phyloP scores from a whole-genome alignment of 441 rosid species.

The Adansonia madagascariensis region DNA sequence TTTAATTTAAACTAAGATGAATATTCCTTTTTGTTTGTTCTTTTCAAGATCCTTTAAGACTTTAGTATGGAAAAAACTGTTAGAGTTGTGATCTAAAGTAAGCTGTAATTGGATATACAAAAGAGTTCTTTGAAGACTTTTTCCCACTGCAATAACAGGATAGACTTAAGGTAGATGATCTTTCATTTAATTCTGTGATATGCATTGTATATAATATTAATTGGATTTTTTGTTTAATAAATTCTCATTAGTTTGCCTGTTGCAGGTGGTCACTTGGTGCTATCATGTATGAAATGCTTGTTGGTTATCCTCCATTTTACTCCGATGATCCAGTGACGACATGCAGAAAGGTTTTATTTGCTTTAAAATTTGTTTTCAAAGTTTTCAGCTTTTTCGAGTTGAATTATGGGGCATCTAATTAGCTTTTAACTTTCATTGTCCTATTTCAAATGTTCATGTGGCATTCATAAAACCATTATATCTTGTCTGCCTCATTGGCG shows the following conservation, averaged over 20 bases:
- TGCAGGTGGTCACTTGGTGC: constrained; percentile 99
- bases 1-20: not conserved
- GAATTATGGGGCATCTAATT: not conserved
- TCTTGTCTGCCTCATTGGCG: constrained; percentile 11
- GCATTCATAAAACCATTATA: not conserved
- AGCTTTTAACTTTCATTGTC: not conserved
- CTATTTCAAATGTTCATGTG: constrained; percentile 4
- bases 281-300: constrained; percentile 96
- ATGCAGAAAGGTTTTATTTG: constrained; percentile 79
- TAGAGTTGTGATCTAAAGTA: not conserved
- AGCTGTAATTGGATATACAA: constrained; percentile 5
- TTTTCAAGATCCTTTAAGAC: not conserved
- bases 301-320: constrained; percentile 97
- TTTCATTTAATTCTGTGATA: not conserved
- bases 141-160: constrained; percentile 7
- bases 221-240: constrained; percentile 21
- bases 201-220: not conserved
- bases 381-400: not conserved
- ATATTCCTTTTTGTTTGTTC: not conserved
- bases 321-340: constrained; percentile 91
- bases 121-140: not conserved
- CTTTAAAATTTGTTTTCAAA: constrained; percentile 6
- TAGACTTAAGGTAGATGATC: not conserved
- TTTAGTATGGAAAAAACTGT: not conserved
- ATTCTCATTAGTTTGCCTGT: constrained; percentile 29